A percentile compares a stretch with the other conserved stretches of the same genome.
Evolutionary conservation across 192 early-diverging fungal genomes (phyloP).

Genomic region (Dispira simplex): DNA sequence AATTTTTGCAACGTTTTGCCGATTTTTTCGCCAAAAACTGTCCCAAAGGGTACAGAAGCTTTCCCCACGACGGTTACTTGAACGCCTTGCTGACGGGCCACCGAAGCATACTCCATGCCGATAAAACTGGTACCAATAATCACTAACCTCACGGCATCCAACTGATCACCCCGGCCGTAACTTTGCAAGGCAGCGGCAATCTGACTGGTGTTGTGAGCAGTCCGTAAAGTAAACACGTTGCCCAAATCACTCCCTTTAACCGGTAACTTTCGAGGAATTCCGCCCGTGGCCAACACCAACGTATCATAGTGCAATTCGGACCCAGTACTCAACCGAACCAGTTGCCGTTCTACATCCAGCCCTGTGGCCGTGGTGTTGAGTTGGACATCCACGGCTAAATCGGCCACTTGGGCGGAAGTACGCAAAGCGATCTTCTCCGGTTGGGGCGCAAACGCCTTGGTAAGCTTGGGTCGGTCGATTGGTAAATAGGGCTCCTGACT

Average conservation of each 20-base stretch:
- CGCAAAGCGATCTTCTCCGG: slow-evolving; percentile 25
- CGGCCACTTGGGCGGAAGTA: slow-evolving; percentile 20
- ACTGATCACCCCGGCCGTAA: neutral
- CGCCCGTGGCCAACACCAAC: slow-evolving; percentile 37
- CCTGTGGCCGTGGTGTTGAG: slow-evolving; percentile 20
- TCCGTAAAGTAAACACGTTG: slow-evolving; percentile 33
- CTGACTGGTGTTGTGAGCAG: slow-evolving; percentile 15
- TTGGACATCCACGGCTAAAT: slow-evolving; percentile 26
- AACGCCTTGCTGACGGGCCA: slow-evolving; percentile 22
- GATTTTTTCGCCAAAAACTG: slow-evolving; percentile 29
- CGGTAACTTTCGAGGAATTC: slow-evolving; percentile 28
- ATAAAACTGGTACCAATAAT: slow-evolving; percentile 44
- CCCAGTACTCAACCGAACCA: slow-evolving; percentile 23
- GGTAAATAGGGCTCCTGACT: slow-evolving; percentile 33
- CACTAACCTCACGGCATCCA: slow-evolving; percentile 30
- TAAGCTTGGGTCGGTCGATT: slow-evolving; percentile 39
- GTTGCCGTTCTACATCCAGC: slow-evolving; percentile 24
- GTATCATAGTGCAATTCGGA: slow-evolving; percentile 20
- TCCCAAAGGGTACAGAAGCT: slow-evolving; percentile 34
- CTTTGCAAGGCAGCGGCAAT: slow-evolving; percentile 3
- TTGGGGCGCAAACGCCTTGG: slow-evolving; percentile 26
- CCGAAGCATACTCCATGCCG: slow-evolving; percentile 38
- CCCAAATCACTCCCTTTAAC: slow-evolving; percentile 26
- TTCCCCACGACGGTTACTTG: slow-evolving; percentile 40
- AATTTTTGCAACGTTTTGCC: slow-evolving; percentile 27